Base-by-base conservation (phyloP, 306 rosid genomes). In the Mimosa pudica region DNA sequence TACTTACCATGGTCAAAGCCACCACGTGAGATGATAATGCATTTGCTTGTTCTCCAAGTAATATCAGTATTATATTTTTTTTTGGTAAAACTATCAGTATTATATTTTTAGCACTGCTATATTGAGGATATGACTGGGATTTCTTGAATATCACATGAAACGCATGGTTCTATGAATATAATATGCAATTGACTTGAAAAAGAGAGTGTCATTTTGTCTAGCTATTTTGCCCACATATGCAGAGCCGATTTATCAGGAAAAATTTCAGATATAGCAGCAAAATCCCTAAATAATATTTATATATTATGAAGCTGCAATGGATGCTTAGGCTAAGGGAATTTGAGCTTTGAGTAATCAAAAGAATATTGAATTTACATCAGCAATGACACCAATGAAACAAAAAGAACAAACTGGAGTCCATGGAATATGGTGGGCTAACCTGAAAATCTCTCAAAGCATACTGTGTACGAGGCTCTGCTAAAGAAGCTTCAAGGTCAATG, bases 381-480 rank as follows among this genome's bases (percentile, higher is more conserved):
- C n/a, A 8, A 20, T 35, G 38, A 67, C 49, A 14, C 24, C 38
- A 33, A 35, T 48, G 62, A 69, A 80, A 82, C 35, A 16, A 77
- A 38, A 38, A 46, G 32, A 51, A 52, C 55, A 42, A 84, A 48
- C 20, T 30, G 10, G 70, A 41, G 71, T 63, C 35, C 69, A 36
- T 54, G 74, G 83, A 73, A 48, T 64, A 20, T 44, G 67, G 45
- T 57, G 75, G 70, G 74, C 88, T 57, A 33, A 94, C 97, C 98
- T 92, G 94, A 80, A 94, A 83, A 78, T 92, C 91, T 73, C 82
- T 89, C 84, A 94, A 79, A 81, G 98, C 97, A 83, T 74, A 74
- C 77, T 92, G 98, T 51, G 96, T 90, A 7, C 94, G 94, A 32
- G 92, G 86, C 75, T 94, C 97, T 35, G 95, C 93, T 96, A 94